A percentile compares a stretch with the other conserved stretches of the same genome.
These are phyloP conservation scores for Nicotiana tomentosiformis DNA, from an alignment of 257 asterid genomes.

Conservation along the genomic window DNA sequence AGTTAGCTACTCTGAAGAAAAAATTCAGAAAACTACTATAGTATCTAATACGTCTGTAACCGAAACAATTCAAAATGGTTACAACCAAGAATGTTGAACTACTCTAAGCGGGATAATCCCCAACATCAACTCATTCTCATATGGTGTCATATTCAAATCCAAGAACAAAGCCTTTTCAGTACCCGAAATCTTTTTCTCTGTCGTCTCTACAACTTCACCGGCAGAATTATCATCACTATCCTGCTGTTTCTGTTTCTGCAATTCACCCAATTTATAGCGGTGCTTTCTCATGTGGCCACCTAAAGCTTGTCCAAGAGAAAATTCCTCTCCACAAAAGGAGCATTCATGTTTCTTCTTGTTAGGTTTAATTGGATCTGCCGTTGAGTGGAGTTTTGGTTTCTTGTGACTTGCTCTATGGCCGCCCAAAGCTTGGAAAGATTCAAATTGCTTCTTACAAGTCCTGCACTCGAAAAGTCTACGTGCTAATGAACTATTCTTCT, in stretches of 20 bases:
- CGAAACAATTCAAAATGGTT: background rate
- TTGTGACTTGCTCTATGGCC: slow-evolving; percentile 38
- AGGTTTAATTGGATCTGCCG: background rate
- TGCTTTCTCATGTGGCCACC: slow-evolving; percentile 10
- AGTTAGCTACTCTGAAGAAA: background rate
- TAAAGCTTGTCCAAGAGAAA: background rate
- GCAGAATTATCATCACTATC: background rate
- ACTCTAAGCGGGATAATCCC: background rate
- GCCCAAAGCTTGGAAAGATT: slow-evolving; percentile 31
- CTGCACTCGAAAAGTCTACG: slow-evolving; percentile 22
- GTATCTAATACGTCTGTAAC: background rate
- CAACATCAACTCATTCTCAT: slow-evolving; percentile 22
- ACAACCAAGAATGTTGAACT: background rate
- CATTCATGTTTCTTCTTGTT: background rate
- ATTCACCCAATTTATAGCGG: background rate
- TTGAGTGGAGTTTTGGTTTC: slow-evolving; percentile 2
- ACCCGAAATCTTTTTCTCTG: background rate
- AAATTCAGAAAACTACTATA: background rate
- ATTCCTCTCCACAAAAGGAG: background rate
- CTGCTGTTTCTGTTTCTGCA: background rate
- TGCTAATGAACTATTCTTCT: background rate
- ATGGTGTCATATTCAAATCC: slow-evolving; percentile 28
- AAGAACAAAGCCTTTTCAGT: slow-evolving; percentile 8
- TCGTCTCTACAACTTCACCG: background rate
- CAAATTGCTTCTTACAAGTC: slow-evolving; percentile 25